These are phyloP conservation scores for Golubevia pallescens DNA, from an alignment of 1,284 basidiomycete genomes.

Conservation along the genomic window DNA sequence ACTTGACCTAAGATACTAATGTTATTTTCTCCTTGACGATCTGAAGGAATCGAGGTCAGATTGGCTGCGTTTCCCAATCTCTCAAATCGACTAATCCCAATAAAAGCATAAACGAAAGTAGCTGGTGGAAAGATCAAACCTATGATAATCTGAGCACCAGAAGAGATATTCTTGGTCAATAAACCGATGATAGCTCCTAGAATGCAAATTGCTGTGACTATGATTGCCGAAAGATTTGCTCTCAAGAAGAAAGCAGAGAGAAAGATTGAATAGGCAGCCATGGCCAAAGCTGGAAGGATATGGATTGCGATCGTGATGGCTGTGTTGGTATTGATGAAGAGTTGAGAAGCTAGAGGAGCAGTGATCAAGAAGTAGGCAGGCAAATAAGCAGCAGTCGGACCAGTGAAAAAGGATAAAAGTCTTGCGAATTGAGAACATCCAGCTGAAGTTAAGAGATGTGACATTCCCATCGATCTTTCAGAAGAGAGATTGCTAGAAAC, in stretches of 20 bases:
- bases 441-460: slow-evolving; percentile 25
- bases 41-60: slow-evolving; percentile 71
- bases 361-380: slow-evolving; percentile 75
- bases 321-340: slow-evolving; percentile 72
- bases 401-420: slow-evolving; percentile 23
- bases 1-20: slow-evolving; percentile 70
- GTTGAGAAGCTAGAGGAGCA: slow-evolving; percentile 71
- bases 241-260: slow-evolving; percentile 74
- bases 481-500: slow-evolving; percentile 65
- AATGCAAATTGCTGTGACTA: slow-evolving; percentile 73
- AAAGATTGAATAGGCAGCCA: slow-evolving; percentile 76
- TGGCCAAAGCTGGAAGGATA: slow-evolving; percentile 73
- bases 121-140: slow-evolving; percentile 76
- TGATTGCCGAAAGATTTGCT: slow-evolving; percentile 76
- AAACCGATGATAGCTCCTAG: slow-evolving; percentile 75
- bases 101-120: slow-evolving; percentile 76
- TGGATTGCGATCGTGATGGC: slow-evolving; percentile 73
- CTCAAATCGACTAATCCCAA: slow-evolving; percentile 75
- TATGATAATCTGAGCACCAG: slow-evolving; percentile 70
- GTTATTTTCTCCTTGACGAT: slow-evolving; percentile 64
- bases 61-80: slow-evolving; percentile 69
- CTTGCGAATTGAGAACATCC: slow-evolving; percentile 26
- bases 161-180: slow-evolving; percentile 68
- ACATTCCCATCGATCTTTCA: slow-evolving; percentile 26
- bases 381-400: slow-evolving; percentile 67